Evolutionary conservation across 768 basidiomycete genomes (phyloP).

Genomic region (Podaxis sp.): DNA sequence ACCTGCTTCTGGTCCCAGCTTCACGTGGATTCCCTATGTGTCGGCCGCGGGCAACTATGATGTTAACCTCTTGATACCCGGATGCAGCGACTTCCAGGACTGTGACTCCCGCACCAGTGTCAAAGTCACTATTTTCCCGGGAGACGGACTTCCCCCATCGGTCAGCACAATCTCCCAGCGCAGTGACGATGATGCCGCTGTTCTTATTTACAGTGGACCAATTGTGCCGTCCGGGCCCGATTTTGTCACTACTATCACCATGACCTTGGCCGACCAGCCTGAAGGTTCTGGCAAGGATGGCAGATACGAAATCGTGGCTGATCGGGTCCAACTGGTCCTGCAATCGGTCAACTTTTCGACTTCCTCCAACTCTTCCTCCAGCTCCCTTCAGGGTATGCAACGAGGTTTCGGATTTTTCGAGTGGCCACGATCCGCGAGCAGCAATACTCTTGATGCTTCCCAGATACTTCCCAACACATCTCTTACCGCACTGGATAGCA

Average conservation of each 20-base stretch:
- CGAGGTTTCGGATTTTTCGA: constrained; percentile 85
- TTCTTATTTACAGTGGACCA: constrained; percentile 75
- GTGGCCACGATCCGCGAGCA: constrained; percentile 56
- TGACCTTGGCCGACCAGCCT: constrained; percentile 68
- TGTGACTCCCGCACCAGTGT: constrained; percentile 81
- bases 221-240: constrained; percentile 68
- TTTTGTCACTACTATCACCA: constrained; percentile 71
- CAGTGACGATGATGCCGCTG: constrained; percentile 55
- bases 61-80: constrained; percentile 81
- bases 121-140: constrained; percentile 77
- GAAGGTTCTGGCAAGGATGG: constrained; percentile 58
- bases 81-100: constrained; percentile 77
- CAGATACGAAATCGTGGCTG: constrained; percentile 81
- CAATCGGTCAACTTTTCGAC: constrained; percentile 47
- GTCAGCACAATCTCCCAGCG: constrained; percentile 74
- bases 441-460: constrained; percentile 49
- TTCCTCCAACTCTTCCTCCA: constrained; percentile 26
- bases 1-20: constrained; percentile 58
- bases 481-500: constrained; percentile 60
- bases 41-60: constrained; percentile 84
- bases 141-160: constrained; percentile 55
- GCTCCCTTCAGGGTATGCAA: constrained; percentile 26
- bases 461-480: constrained; percentile 60
- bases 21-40: constrained; percentile 93
- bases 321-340: constrained; percentile 76